A percentile compares a stretch with the other conserved stretches of the same genome.
Evolutionary conservation across 768 basidiomycete species (phyloP).

Genomic region (Tylopilus intermedius): DNA sequence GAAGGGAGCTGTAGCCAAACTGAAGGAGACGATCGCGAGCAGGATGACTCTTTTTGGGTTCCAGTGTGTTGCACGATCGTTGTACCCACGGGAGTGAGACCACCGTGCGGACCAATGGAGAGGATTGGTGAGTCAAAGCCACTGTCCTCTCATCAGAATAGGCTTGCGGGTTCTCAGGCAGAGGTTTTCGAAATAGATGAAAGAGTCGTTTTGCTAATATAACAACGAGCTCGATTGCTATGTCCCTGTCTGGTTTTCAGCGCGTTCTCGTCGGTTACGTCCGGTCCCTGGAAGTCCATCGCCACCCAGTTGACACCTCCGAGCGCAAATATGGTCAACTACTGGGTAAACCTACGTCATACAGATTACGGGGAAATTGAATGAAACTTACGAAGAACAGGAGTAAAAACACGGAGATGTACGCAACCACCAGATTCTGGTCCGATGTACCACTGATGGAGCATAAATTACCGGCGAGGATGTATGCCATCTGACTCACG

Average conservation of each 20-base stretch:
- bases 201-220: not conserved
- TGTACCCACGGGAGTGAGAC: not conserved
- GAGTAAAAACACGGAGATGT: slow-evolving; percentile 57
- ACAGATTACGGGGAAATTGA: too few relatives aligned
- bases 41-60: not conserved
- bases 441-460: slow-evolving; percentile 54
- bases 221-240: slow-evolving; percentile 10
- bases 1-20: slow-evolving; percentile 22
- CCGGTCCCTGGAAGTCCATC: slow-evolving; percentile 63
- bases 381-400: slow-evolving; percentile 50
- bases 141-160: too few relatives aligned
- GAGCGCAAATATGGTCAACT: slow-evolving; percentile 63
- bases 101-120: too few relatives aligned
- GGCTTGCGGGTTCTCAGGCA: too few relatives aligned
- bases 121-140: too few relatives aligned
- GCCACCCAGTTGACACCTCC: slow-evolving; percentile 52
- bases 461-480: too few relatives aligned
- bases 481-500: too few relatives aligned
- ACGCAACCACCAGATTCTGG: slow-evolving; percentile 59
- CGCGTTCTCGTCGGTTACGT: slow-evolving; percentile 54
- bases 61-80: slow-evolving; percentile 5
- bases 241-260: slow-evolving; percentile 35
- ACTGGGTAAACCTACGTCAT: too few relatives aligned
- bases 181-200: too few relatives aligned
- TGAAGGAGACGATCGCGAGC: slow-evolving; percentile 9